Percentiles rank a stretch among this genome's conserved stretches.
phyloP scores from a whole-genome alignment of 805 yeast species.

The Zygotorulaspora danielsina region DNA sequence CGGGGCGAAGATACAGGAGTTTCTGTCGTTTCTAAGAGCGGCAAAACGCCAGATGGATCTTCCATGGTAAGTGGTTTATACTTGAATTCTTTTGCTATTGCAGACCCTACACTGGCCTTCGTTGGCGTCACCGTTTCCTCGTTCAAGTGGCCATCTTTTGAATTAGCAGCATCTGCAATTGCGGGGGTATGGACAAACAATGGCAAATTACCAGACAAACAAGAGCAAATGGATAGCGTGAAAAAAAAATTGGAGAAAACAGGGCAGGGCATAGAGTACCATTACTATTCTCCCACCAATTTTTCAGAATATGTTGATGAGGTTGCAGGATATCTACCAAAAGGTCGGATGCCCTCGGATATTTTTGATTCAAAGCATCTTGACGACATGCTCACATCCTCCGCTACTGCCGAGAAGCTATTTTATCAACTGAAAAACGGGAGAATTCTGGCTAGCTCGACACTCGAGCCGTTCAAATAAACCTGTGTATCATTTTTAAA shows the following conservation, averaged over 20 bases:
- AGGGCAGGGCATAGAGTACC: conserved; percentile 31
- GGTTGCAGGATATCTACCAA: conserved; percentile 11
- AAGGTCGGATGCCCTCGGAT: conserved; percentile 8
- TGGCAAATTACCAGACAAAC: conserved; percentile 38
- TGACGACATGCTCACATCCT: conserved; percentile 10
- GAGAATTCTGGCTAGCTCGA: too few relatives aligned
- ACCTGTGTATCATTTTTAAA: too few relatives aligned
- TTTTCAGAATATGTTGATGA: conserved; percentile 10
- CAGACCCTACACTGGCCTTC: conserved; percentile 45
- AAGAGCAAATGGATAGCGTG: conserved; percentile 41
- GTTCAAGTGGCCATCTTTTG: conserved; percentile 47
- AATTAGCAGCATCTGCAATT: conserved; percentile 49
- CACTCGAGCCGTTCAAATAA: too few relatives aligned
- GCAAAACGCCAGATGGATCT: conserved; percentile 11
- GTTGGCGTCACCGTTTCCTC: conserved; percentile 42
- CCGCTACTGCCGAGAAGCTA: conserved; percentile 14
- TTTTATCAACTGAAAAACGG: conserved; percentile 16
- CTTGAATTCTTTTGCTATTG: conserved; percentile 42
- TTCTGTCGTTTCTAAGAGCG: conserved; percentile 5
- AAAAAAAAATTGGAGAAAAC: conserved; percentile 22
- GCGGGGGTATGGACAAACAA: conserved; percentile 54
- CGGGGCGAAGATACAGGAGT: conserved; percentile 10
- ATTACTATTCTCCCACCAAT: conserved; percentile 33
- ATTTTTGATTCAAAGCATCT: conserved; percentile 16
- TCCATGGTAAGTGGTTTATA: conserved; percentile 39